Percentiles rank a stretch among this genome's conserved stretches.
Conservation (phyloP, 31 red algal genomes). For the Pterothamnion heteromorphum region DNA sequence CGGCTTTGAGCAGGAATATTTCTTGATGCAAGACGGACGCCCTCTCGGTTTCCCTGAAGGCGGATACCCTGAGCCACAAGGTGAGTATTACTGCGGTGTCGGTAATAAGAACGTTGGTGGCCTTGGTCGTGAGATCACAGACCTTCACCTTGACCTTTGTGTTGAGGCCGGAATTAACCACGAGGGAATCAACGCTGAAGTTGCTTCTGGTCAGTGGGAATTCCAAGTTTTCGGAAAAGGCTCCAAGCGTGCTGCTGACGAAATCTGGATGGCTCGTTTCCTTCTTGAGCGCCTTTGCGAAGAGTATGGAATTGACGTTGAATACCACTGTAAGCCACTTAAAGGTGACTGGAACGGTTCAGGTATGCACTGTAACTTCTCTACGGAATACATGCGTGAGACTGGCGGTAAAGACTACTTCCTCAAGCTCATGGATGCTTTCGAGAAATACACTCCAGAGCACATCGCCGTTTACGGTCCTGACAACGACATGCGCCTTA, state of each 20-base stretch:
- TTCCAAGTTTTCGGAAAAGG: constrained; percentile 76
- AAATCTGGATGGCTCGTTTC: constrained; percentile 93
- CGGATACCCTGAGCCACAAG: constrained; percentile 78
- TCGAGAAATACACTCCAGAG: constrained; percentile 42
- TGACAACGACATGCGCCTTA: constrained; percentile 75
- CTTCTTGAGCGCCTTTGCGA: constrained; percentile 85
- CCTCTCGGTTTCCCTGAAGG: constrained; percentile 86
- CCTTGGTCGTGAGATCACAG: constrained; percentile 71
- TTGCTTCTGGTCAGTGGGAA: constrained; percentile 99
- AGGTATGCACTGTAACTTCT: constrained; percentile 95
- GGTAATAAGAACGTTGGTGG: constrained; percentile 54
- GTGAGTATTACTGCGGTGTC: constrained; percentile 94
- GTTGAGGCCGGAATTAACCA: constrained; percentile 82
- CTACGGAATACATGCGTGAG: constrained; percentile 84
- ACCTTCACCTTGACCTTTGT: constrained; percentile 65
- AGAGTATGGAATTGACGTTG: constrained; percentile 55
- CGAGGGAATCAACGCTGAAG: constrained; percentile 91
- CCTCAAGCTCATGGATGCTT: constrained; percentile 11
- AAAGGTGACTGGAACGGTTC: constrained; percentile 99
- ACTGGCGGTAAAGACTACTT: constrained; percentile 52
- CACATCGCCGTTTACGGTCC: constrained; percentile 85
- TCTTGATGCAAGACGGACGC: constrained; percentile 65
- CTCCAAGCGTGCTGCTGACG: constrained; percentile 71
- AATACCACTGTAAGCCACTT: constrained; percentile 82
- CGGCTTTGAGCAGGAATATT: constrained; percentile 96